These are phyloP conservation scores for Byssochlamys sp. DNA, from an alignment of 2,329 filamentous ascomycete genomes.

Conservation along the genomic window DNA sequence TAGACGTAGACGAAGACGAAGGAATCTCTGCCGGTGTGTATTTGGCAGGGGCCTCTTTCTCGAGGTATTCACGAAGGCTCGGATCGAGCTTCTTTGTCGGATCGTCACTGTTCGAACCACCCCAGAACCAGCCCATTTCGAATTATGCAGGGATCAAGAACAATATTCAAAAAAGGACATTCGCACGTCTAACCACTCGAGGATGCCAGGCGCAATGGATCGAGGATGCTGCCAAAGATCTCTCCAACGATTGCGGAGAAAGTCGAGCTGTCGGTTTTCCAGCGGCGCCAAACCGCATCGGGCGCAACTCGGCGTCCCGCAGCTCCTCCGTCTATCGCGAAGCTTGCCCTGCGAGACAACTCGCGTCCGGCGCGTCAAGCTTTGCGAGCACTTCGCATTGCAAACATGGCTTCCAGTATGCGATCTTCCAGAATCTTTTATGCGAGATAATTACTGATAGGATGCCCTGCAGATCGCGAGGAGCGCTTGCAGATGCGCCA, in stretches of 20 bases:
- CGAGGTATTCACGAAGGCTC: constrained; percentile 71
- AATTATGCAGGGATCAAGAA: not conserved
- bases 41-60: constrained; percentile 69
- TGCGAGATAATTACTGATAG: constrained; percentile 1
- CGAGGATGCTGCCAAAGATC: not conserved
- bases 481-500: constrained; percentile 49
- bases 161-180: not conserved
- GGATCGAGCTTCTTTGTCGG: constrained; percentile 70
- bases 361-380: constrained; percentile 23
- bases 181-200: not conserved
- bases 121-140: constrained; percentile 58
- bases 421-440: not conserved
- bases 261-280: constrained; percentile 2
- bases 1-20: constrained; percentile 2
- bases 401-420: constrained; percentile 31
- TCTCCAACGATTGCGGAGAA: constrained; percentile 2
- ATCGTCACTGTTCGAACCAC: constrained; percentile 45
- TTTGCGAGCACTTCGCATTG: constrained; percentile 19
- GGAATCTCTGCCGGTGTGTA: constrained; percentile 38
- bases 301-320: constrained; percentile 3
- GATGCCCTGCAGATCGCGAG: constrained; percentile 35
- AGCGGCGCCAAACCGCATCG: constrained; percentile 14
- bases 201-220: not conserved
- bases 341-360: constrained; percentile 7
- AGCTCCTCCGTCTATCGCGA: constrained; percentile 2